Evolutionary conservation across 176 grass and related monocot species (phyloP).

Genomic region (maize (Zea mays)): Zm-B73-REFERENCE-NAM-5.0 NC_050103.1:150440501-150441000

Average conservation of each 20-base stretch:
- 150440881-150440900: slow-evolving; percentile 46
- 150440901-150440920: slow-evolving; percentile 13
- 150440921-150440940: slow-evolving; percentile 36
- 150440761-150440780: slow-evolving; percentile 73
- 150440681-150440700: slow-evolving; percentile 83
- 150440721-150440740: slow-evolving; percentile 92
- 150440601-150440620: slow-evolving; percentile 66
- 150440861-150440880: slow-evolving; percentile 46
- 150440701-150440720: slow-evolving; percentile 89
- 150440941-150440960: neutral
- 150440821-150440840: slow-evolving; percentile 1
- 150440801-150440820: slow-evolving; percentile 68
- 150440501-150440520: slow-evolving; percentile 98
- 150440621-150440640: slow-evolving; percentile 97
- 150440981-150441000: slow-evolving; percentile 3
- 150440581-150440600: slow-evolving; percentile 9
- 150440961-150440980: slow-evolving; percentile 15
- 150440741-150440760: slow-evolving; percentile 96
- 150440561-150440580: slow-evolving; percentile 6
- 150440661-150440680: slow-evolving; percentile 99
- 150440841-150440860: neutral
- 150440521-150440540: slow-evolving; percentile 7
- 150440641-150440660: slow-evolving; percentile 76
- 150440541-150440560: neutral
- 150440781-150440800: slow-evolving; percentile 86